These are phyloP conservation scores for Cercospora sp. DNA, from an alignment of 2,329 filamentous ascomycete species.

Conservation along the genomic window DNA sequence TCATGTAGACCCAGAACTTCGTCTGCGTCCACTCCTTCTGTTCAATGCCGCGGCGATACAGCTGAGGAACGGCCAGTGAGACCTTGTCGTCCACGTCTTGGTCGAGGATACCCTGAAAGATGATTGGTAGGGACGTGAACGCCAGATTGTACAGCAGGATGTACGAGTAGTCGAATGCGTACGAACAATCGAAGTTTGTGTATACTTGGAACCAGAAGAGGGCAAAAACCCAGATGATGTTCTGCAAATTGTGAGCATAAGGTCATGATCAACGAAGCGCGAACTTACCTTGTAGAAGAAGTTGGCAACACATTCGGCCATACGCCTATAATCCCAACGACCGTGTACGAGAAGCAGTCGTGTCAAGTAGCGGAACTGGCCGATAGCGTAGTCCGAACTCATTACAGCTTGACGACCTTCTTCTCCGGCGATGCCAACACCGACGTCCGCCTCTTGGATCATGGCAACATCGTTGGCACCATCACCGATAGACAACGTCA, in stretches of 20 bases:
- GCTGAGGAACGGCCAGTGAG: constrained; percentile 88
- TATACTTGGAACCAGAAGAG: constrained; percentile 98
- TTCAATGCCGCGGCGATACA: constrained; percentile 94
- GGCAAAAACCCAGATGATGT: constrained; percentile 94
- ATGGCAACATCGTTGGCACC: constrained; percentile 96
- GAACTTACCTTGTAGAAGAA: constrained; percentile 90
- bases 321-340: constrained; percentile 90
- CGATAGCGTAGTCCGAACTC: constrained; percentile 94
- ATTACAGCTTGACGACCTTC: constrained; percentile 92
- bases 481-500: constrained; percentile 91
- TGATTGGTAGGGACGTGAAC: constrained; percentile 92
- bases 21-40: constrained; percentile 91
- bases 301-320: constrained; percentile 92
- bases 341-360: constrained; percentile 86
- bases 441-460: constrained; percentile 97
- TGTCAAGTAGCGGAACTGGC: constrained; percentile 86
- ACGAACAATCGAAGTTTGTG: constrained; percentile 93
- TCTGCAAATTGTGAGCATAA: constrained; percentile 53
- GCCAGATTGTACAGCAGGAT: constrained; percentile 95
- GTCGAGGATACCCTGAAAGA: constrained; percentile 93
- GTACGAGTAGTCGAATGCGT: constrained; percentile 96
- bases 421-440: constrained; percentile 89
- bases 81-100: constrained; percentile 95
- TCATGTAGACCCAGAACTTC: constrained; percentile 98
- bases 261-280: background rate